Percentiles rank a stretch among this genome's conserved stretches.
These are phyloP conservation scores for Aspergillus pseudoviridinutans DNA, from an alignment of 2,329 filamentous ascomycete genomes.

Conservation along the genomic window DNA sequence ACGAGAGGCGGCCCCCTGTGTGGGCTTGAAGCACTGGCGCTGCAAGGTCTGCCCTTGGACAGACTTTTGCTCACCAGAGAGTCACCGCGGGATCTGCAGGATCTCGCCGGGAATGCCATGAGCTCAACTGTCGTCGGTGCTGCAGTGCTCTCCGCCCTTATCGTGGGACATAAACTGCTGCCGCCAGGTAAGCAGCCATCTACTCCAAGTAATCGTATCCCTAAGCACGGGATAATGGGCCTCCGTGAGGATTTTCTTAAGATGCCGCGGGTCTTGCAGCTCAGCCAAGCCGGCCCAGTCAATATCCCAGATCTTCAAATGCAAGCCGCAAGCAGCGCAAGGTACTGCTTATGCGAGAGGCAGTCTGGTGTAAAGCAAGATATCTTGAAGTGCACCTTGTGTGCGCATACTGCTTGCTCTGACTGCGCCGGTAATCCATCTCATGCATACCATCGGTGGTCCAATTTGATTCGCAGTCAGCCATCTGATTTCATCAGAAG, in stretches of 20 bases:
- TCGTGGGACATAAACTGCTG: conserved; percentile 35
- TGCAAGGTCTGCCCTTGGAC: conserved; percentile 66
- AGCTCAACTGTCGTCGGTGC: conserved; percentile 66
- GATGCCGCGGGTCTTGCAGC: conserved; percentile 10
- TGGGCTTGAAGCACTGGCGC: conserved; percentile 58
- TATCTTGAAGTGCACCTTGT: conserved; percentile 49
- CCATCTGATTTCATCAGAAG: conserved; percentile 44
- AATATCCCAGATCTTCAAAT: conserved; percentile 17
- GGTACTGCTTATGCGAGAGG: conserved; percentile 58
- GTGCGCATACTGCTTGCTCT: conserved; percentile 53
- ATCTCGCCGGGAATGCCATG: conserved; percentile 79
- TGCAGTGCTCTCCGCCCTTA: conserved; percentile 57
- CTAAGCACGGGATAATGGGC: conserved; percentile 6
- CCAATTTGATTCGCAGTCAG: conserved; percentile 25
- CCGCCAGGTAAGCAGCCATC: conserved; percentile 12
- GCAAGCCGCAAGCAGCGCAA: conserved; percentile 33
- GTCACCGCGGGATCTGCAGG: conserved; percentile 57
- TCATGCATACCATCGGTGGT: conserved; percentile 41
- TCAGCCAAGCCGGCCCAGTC: conserved; percentile 3
- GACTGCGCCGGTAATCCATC: conserved; percentile 53
- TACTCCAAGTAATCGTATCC: not conserved
- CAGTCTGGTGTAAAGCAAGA: conserved; percentile 33
- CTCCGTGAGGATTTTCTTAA: conserved; percentile 11
- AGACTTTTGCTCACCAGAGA: conserved; percentile 63
- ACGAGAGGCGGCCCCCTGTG: conserved; percentile 58